Percentiles rank a stretch among this genome's conserved stretches.
These are phyloP conservation scores for Flaveria linearis DNA, from an alignment of 129 eudicot genomes.

Conservation along the genomic window DNA sequence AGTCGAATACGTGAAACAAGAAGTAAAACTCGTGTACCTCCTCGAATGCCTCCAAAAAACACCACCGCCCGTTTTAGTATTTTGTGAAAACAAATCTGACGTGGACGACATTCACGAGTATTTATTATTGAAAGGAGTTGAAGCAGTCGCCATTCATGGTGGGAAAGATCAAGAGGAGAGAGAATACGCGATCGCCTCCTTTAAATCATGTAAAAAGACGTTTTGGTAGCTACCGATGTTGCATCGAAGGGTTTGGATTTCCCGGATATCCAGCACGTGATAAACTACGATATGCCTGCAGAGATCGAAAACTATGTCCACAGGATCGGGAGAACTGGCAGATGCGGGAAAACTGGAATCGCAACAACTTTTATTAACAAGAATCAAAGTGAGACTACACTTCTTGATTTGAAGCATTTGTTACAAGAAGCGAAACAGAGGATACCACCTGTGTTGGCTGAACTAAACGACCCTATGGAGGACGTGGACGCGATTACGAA, in stretches of 20 bases:
- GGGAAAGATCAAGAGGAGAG: slow-evolving; percentile 92
- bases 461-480: slow-evolving; percentile 70
- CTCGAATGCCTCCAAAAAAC: slow-evolving; percentile 83
- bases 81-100: slow-evolving; percentile 76
- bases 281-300: slow-evolving; percentile 85
- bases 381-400: slow-evolving; percentile 81
- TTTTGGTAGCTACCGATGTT: slow-evolving; percentile 48
- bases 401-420: slow-evolving; percentile 78
- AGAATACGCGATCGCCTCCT: slow-evolving; percentile 71
- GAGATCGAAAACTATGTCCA: slow-evolving; percentile 85
- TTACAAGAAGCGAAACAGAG: slow-evolving; percentile 84
- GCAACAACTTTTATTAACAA: slow-evolving; percentile 80
- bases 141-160: slow-evolving; percentile 76
- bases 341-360: slow-evolving; percentile 87
- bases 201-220: slow-evolving; percentile 52
- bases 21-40: slow-evolving; percentile 74
- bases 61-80: slow-evolving; percentile 76
- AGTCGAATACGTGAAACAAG: slow-evolving; percentile 88
- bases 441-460: slow-evolving; percentile 79
- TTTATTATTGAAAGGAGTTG: slow-evolving; percentile 73
- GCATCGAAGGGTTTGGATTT: slow-evolving; percentile 89
- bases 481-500: slow-evolving; percentile 57
- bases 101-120: slow-evolving; percentile 87
- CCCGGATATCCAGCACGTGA: slow-evolving; percentile 84
- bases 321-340: slow-evolving; percentile 79